Evolutionary conservation across 352 stramenopile genomes (phyloP), one percentile per base, ranked within the genome.

Genomic region (Peronospora farinosa): DNA sequence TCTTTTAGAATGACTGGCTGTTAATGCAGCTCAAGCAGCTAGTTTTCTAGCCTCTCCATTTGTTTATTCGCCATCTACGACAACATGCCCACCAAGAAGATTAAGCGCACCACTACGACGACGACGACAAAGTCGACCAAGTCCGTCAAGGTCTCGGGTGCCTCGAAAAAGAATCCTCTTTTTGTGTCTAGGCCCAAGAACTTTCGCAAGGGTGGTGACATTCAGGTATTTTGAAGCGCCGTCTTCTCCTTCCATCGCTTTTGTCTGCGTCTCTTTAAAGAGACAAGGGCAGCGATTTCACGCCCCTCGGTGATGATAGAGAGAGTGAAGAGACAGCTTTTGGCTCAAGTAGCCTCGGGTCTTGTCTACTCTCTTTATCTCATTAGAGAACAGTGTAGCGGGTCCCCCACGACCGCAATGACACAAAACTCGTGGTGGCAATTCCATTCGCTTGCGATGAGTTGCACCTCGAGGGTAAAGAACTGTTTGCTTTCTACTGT

Each of bases 201-300:
- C 75, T 97, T 97, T 75, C 80, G 92, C 71, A 91, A 98, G 60
- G 96, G 96, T 57, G 89, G 95, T 68, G 90, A 96, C 66, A 89
- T 99, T 79, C 94, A 97, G 82, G 89, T 92, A 94, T 74, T 80
- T 64, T 67, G 56, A 69, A 55, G 50, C 41, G 17, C 60, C 50
- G 30, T 46, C n/a, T 67, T 17, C 31, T 28, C 35, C 49, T 43
- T 38, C 21, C 3, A 57, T 67, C 47, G 57, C 33, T 39, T n/a
- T 51, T 13, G 47, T 23, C 47, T 45, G 37, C 39, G 25, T 33
- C 25, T 41, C 31, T 49, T 17, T 2, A n/a, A 35, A 4, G 19
- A 5, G 28, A 37, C 12, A 21, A 17, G 28, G 41, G 51, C 51
- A 36, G 43, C 57, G 54, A 59, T 56, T 43, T 40, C 58, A 71